Base-by-base conservation (phyloP, 495 filamentous ascomycete species). In the Trichoderma virens region DNA sequence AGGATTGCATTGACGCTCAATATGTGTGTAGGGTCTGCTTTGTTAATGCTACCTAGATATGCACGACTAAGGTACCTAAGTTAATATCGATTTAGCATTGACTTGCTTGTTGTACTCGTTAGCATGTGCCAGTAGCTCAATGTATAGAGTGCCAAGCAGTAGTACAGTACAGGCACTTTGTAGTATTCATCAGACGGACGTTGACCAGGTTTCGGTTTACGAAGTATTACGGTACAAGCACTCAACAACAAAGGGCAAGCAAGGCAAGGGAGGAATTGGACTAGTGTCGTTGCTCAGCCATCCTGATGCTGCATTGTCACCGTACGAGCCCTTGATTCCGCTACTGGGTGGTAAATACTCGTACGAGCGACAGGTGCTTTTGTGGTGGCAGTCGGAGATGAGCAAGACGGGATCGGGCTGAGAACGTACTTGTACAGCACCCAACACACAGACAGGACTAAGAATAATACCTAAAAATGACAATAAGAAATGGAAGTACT, bases 261-360 rank as follows among this genome's bases (percentile, higher is more conserved):
- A 20, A 25, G 45, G 45, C 16, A 25, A 51, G n/a, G 16, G 45
- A n/a, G n/a, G n/a, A 56, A 56, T 20, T 13, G 8, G 16, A 23
- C 51, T 56, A 56, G 51, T 56, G 51, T 30, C 20, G 27, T 25
- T 27, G 51, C 51, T 56, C 23, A 56, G 51, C 51, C 51, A 56
- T 56, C 27, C 25, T 13, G 16, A 28, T 14, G 9, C 25, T 56
- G 51, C 51, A 56, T 11, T 56, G 51, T 56, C 51, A 56, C 51
- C 51, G 51, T 56, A 56, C 27, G 23, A 56, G 27, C 51, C n/a
- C 23, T n/a, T 56, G 23, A 27, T 30, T 8, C 25, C 23, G 23
- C 25, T 56, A 56, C 51, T 56, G 51, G 51, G 51, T 56, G 51
- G 51, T 23, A 56, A 5, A 56, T 11, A 9, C 25, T 56, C 51